Conservation (phyloP, 495 filamentous ascomycete genomes). For the Paragyromitra xinjiangensis region DNA sequence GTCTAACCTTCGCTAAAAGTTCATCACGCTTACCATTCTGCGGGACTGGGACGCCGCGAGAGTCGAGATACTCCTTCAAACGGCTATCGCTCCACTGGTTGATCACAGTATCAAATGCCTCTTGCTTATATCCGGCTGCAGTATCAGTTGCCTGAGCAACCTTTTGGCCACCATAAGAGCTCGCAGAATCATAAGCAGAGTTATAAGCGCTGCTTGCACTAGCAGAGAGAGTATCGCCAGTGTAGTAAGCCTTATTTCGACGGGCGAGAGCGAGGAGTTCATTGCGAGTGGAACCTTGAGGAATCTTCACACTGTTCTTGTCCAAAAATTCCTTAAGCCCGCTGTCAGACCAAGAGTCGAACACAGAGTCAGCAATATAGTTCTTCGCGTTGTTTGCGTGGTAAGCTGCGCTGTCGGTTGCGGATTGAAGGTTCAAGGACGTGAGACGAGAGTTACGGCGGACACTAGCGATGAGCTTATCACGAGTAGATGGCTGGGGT, state of each 20-base stretch:
- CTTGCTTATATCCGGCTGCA: slow-evolving; percentile 69
- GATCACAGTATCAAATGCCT: slow-evolving; percentile 72
- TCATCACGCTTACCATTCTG: slow-evolving; percentile 80
- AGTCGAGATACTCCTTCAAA: slow-evolving; percentile 80
- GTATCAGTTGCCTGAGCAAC: slow-evolving; percentile 79
- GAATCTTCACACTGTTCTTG: slow-evolving; percentile 79
- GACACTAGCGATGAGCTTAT: slow-evolving; percentile 86
- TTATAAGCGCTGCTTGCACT: slow-evolving; percentile 55
- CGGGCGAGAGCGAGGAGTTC: slow-evolving; percentile 90
- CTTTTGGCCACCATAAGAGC: slow-evolving; percentile 77
- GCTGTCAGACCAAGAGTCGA: slow-evolving; percentile 88
- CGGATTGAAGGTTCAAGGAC: slow-evolving; percentile 69
- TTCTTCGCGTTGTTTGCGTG: slow-evolving; percentile 74
- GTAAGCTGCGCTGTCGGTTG: slow-evolving; percentile 68
- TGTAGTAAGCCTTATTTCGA: slow-evolving; percentile 80
- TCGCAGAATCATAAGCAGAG: slow-evolving; percentile 62
- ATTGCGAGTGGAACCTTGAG: slow-evolving; percentile 88
- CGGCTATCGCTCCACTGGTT: slow-evolving; percentile 71
- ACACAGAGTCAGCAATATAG: slow-evolving; percentile 78
- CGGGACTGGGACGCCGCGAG: slow-evolving; percentile 74
- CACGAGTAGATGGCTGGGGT: slow-evolving; percentile 84
- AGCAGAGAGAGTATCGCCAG: slow-evolving; percentile 68
- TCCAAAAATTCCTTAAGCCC: slow-evolving; percentile 80
- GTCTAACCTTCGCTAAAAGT: slow-evolving; percentile 77
- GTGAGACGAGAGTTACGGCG: slow-evolving; percentile 89